phyloP scores from a whole-genome alignment of 192 early-diverging fungal genomes.

The Backusella parvicylindrica region DNA sequence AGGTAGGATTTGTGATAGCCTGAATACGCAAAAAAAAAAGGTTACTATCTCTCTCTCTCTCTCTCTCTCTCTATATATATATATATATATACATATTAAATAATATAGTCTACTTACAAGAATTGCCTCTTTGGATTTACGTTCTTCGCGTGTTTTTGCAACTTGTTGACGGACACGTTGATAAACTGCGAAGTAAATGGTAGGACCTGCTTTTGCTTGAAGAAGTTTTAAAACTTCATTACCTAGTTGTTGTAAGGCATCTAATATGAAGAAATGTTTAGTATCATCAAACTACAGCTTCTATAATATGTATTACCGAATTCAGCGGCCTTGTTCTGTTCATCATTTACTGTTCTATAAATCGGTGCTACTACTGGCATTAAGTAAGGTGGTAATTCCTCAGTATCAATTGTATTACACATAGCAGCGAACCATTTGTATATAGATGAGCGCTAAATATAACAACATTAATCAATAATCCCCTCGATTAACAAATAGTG shows the following conservation, averaged over 20 bases:
- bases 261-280: conserved; percentile 26
- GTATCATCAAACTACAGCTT: not conserved
- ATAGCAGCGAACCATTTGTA: conserved; percentile 95
- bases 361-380: conserved; percentile 71
- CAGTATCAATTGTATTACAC: conserved; percentile 55
- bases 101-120: not conserved
- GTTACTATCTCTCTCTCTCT: not conserved
- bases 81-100: no score
- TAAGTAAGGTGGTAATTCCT: conserved; percentile 61
- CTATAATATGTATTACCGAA: conserved; percentile 46
- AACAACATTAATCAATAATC: conserved; percentile 23
- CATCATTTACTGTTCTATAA: conserved; percentile 77
- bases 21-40: not conserved
- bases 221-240: conserved; percentile 75
- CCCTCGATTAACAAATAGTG: not conserved
- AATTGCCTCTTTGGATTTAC: conserved; percentile 15
- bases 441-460: conserved; percentile 65
- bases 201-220: conserved; percentile 73
- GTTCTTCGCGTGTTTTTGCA: conserved; percentile 8
- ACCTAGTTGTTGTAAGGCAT: conserved; percentile 71
- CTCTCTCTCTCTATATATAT: no score
- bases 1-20: conserved; percentile 16
- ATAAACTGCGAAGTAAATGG: conserved; percentile 63
- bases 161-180: conserved; percentile 67
- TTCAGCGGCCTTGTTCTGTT: conserved; percentile 57